These are phyloP conservation scores for Tulasnella sp. DNA, from an alignment of 768 basidiomycete genomes.

Conservation along the genomic window DNA sequence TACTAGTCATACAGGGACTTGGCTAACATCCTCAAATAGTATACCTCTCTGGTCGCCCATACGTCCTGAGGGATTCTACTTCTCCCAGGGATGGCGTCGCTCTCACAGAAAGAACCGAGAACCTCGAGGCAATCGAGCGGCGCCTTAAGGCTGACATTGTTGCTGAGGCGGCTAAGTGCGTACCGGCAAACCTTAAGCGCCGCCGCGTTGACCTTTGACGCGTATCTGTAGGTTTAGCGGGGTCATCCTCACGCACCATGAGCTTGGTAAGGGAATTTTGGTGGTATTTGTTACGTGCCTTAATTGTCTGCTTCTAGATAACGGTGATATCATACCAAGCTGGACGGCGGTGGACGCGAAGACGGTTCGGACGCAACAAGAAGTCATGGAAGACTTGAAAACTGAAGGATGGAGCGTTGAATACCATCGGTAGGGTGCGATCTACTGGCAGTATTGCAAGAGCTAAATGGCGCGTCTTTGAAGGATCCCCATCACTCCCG, in stretches of 20 bases:
- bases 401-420: conserved; percentile 87
- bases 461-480: neutral
- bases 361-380: conserved; percentile 79
- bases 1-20: neutral
- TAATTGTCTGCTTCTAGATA: conserved; percentile 30
- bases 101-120: conserved; percentile 87
- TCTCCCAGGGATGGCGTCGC: conserved; percentile 71
- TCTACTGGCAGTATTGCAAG: neutral
- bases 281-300: neutral
- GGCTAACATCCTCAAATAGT: conserved; percentile 37
- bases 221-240: conserved; percentile 62
- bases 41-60: conserved; percentile 86
- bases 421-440: conserved; percentile 62
- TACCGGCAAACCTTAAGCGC: neutral
- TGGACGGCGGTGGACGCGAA: conserved; percentile 84
- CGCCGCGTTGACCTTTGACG: neutral
- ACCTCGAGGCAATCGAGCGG: conserved; percentile 85
- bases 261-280: conserved; percentile 50
- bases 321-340: conserved; percentile 79
- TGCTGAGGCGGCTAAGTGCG: conserved; percentile 65
- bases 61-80: conserved; percentile 81
- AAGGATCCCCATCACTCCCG: conserved; percentile 91
- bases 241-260: conserved; percentile 86
- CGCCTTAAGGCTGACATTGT: conserved; percentile 88
- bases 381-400: conserved; percentile 76